Percentiles rank a stretch among this genome's conserved stretches.
These are phyloP conservation scores for Lentinula aciculospora DNA, from an alignment of 768 basidiomycete species.

Conservation along the genomic window DNA sequence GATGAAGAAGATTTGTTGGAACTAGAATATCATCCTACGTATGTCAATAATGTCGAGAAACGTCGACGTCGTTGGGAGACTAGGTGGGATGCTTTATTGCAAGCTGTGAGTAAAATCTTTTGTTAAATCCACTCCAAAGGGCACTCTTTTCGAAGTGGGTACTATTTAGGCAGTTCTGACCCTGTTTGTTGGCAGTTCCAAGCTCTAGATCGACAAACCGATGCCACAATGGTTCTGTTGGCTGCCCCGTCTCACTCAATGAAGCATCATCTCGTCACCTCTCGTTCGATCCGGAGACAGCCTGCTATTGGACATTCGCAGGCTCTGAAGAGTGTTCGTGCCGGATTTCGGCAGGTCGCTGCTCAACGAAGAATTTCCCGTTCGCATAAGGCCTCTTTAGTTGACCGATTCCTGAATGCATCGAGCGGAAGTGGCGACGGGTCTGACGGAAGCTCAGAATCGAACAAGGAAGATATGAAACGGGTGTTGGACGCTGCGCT, in stretches of 20 bases:
- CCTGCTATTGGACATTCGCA: constrained; percentile 37
- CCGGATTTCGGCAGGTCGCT: constrained; percentile 56
- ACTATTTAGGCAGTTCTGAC: constrained; percentile 26
- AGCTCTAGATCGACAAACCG: constrained; percentile 73
- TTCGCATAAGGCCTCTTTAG: constrained; percentile 35
- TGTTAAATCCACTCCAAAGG: constrained; percentile 16
- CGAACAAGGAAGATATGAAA: constrained; percentile 59
- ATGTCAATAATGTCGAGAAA: constrained; percentile 60
- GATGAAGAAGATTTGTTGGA: constrained; percentile 70
- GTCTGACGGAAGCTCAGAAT: constrained; percentile 45
- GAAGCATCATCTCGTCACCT: constrained; percentile 58
- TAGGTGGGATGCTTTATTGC: constrained; percentile 69
- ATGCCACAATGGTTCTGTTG: constrained; percentile 68
- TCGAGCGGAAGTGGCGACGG: constrained; percentile 45
- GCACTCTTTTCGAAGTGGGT: constrained; percentile 2
- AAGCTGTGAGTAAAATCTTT: constrained; percentile 45
- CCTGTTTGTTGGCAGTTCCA: constrained; percentile 51
- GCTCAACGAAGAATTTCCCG: constrained; percentile 44
- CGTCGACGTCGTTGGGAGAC: constrained; percentile 68
- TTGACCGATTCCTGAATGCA: constrained; percentile 43
- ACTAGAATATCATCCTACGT: constrained; percentile 72
- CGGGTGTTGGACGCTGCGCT: constrained; percentile 64
- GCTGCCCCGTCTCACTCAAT: constrained; percentile 72
- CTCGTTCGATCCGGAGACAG: constrained; percentile 64
- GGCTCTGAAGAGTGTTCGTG: constrained; percentile 46